Conservation (phyloP, 1,284 basidiomycete species). For the Cutaneotrichosporon mucoides region DNA sequence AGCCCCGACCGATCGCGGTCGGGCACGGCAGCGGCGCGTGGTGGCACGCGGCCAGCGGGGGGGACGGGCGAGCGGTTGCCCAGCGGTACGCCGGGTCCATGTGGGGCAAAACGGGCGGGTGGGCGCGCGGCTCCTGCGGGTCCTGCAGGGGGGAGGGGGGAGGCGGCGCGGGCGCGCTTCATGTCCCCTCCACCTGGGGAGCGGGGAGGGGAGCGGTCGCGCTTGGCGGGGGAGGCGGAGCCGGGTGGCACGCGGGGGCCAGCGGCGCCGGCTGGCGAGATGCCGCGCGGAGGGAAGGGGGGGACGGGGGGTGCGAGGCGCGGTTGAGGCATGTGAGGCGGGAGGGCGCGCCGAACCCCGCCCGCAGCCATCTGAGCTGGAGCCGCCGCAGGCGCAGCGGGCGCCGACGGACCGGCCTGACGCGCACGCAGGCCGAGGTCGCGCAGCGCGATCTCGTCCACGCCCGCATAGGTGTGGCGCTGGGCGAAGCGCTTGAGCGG, state of each 20-base stretch:
- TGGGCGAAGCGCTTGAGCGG: constrained; percentile 88
- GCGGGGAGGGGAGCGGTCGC: constrained; percentile 14
- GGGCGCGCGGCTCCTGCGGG: background rate
- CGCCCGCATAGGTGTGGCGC: constrained; percentile 77
- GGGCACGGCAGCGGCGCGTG: background rate
- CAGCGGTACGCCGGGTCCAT: background rate
- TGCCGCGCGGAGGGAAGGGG: constrained; percentile 16
- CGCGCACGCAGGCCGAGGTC: constrained; percentile 72
- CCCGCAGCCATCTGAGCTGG: background rate
- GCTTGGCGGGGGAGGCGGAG: constrained; percentile 11
- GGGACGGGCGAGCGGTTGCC: constrained; percentile 7
- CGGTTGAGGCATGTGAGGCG: background rate
- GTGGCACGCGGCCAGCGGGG: background rate
- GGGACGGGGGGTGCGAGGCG: constrained; percentile 1
- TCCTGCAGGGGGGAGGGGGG: constrained; percentile 11
- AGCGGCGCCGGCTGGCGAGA: background rate
- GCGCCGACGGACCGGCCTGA: background rate
- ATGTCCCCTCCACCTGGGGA: constrained; percentile 9
- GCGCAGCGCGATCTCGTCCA: constrained; percentile 81
- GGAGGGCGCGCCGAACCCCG: background rate
- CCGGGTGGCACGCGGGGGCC: background rate
- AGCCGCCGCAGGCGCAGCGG: background rate
- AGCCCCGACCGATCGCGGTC: constrained; percentile 54
- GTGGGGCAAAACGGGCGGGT: constrained; percentile 12
- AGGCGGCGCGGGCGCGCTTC: constrained; percentile 13